Conservation (phyloP, 495 filamentous ascomycete genomes). For the Aspergillus affinis region DNA sequence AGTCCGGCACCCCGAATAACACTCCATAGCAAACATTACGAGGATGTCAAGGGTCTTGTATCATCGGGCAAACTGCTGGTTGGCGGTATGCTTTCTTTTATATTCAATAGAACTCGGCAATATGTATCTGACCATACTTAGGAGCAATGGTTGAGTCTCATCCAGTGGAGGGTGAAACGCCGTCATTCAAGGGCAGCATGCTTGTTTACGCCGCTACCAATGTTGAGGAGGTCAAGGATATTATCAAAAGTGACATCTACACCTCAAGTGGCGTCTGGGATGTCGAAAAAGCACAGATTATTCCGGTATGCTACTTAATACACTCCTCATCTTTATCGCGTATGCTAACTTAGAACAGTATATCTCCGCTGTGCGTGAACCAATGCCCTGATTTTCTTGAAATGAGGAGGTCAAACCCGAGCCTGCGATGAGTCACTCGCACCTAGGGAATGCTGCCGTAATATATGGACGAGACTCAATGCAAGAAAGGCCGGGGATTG, state of each 20-base stretch:
- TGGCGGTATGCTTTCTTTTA: conserved; percentile 20
- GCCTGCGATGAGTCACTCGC: too few relatives aligned
- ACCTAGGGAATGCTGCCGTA: neutral
- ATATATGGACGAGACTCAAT: neutral
- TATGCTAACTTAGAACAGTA: neutral
- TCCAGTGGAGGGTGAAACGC: conserved; percentile 54
- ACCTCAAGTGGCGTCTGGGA: conserved; percentile 73
- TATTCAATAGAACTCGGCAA: neutral
- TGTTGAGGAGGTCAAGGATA: conserved; percentile 64
- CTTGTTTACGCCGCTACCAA: conserved; percentile 59
- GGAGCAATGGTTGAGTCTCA: conserved; percentile 62
- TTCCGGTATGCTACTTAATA: conserved; percentile 29
- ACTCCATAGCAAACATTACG: conserved; percentile 16
- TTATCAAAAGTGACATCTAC: conserved; percentile 69
- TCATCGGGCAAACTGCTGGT: conserved; percentile 22
- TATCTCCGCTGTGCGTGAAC: conserved; percentile 13
- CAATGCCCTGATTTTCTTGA: conserved; percentile 1
- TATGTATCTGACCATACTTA: conserved; percentile 22
- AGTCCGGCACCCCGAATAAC: neutral
- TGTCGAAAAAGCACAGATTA: conserved; percentile 60
- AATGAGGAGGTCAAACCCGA: too few relatives aligned
- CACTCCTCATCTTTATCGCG: neutral
- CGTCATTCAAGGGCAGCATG: conserved; percentile 63
- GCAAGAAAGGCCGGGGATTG: too few relatives aligned
- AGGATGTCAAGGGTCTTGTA: conserved; percentile 23